Evolutionary conservation across 805 yeast species (phyloP).

Genomic region (Suhomyces canberraensis): DNA sequence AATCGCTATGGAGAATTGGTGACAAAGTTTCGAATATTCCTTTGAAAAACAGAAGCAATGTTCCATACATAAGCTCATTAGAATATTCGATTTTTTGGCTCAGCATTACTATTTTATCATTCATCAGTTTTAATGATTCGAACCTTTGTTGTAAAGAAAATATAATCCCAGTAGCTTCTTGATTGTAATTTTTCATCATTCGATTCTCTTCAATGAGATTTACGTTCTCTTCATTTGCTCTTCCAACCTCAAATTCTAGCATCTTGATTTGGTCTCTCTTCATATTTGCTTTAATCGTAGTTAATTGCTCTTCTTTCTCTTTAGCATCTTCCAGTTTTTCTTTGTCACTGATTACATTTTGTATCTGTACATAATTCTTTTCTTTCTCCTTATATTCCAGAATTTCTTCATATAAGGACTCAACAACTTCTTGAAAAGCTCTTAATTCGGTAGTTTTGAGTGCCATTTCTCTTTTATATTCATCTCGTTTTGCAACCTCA

Average conservation of each 20-base stretch:
- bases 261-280: too few species aligned
- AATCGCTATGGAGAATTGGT: conserved; percentile 7
- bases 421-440: too few species aligned
- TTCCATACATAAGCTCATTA: background rate
- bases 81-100: background rate
- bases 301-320: too few species aligned
- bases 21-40: background rate
- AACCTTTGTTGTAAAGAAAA: conserved; percentile 2
- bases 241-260: background rate
- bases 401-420: too few species aligned
- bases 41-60: background rate
- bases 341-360: too few species aligned
- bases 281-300: too few species aligned
- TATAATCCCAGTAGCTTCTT: conserved; percentile 1
- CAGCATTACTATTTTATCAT: background rate
- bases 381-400: too few species aligned
- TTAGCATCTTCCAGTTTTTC: too few species aligned
- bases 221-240: background rate
- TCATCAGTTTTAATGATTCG: background rate
- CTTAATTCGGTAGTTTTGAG: too few species aligned
- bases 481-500: background rate
- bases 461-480: too few species aligned
- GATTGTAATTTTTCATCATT: conserved; percentile 1
- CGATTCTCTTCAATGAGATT: conserved; percentile 1
- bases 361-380: too few species aligned